These are phyloP conservation scores for Daldinia grandis DNA, from an alignment of 495 filamentous ascomycete species.

Conservation along the genomic window DNA sequence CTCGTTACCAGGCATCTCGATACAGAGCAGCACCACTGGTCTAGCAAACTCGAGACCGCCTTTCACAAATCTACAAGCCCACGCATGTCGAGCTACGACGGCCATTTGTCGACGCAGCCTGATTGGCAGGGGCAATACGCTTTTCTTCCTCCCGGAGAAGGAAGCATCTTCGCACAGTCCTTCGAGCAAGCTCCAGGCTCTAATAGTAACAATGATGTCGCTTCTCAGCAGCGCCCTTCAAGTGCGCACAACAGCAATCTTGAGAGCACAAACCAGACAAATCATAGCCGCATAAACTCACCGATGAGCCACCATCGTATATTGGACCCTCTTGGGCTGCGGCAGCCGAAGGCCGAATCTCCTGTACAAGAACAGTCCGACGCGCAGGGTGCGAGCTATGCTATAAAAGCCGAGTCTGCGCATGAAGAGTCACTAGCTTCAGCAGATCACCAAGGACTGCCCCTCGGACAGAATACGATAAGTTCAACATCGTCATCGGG, in stretches of 20 bases:
- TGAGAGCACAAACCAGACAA: constrained; percentile 47
- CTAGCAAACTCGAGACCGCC: constrained; percentile 64
- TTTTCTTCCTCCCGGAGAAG: constrained; percentile 62
- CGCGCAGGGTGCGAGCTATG: constrained; percentile 49
- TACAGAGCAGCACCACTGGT: constrained; percentile 66
- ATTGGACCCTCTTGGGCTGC: constrained; percentile 56
- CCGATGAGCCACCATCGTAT: constrained; percentile 50
- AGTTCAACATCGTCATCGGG: constrained; percentile 53
- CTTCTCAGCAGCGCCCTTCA: constrained; percentile 54
- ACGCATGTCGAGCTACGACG: constrained; percentile 69
- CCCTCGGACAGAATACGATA: constrained; percentile 53
- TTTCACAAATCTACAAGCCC: constrained; percentile 60
- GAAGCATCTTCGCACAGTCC: constrained; percentile 56
- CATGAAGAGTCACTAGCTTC: constrained; percentile 58
- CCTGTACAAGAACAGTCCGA: constrained; percentile 50
- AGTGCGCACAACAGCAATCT: constrained; percentile 48
- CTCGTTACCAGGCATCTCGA: constrained; percentile 66
- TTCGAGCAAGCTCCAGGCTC: constrained; percentile 58
- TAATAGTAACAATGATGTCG: constrained; percentile 51
- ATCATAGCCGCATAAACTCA: constrained; percentile 43
- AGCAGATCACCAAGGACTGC: constrained; percentile 51
- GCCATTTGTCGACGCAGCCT: constrained; percentile 62
- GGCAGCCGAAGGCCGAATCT: constrained; percentile 51
- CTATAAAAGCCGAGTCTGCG: constrained; percentile 50
- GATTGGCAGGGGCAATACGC: constrained; percentile 68